Conservation (phyloP, 352 stramenopile genomes). For the Phytopythium montanum region DNA sequence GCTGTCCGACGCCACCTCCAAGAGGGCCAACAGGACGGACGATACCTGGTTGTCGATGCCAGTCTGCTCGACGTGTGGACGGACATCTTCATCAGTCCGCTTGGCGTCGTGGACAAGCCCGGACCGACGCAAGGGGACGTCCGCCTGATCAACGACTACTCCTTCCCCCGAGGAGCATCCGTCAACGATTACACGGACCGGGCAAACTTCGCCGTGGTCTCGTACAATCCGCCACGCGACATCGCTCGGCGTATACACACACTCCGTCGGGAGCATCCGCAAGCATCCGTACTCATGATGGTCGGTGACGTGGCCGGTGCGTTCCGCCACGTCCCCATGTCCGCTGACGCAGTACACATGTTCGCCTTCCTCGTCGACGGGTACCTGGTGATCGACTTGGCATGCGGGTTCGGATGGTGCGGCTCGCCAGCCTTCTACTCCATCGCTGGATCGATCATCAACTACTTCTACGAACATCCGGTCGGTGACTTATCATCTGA, state of each 20-base stretch:
- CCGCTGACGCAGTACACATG: conserved; percentile 18
- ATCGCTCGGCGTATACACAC: conserved; percentile 15
- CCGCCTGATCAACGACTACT: too few relatives aligned
- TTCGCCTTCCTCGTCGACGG: conserved; percentile 17
- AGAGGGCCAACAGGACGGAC: too few relatives aligned
- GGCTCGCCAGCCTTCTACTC: conserved; percentile 22
- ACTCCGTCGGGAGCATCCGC: conserved; percentile 4
- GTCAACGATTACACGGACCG: too few relatives aligned
- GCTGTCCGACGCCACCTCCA: too few relatives aligned
- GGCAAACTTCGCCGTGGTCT: too few relatives aligned
- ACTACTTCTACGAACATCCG: conserved; percentile 7
- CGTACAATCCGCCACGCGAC: conserved; percentile 17
- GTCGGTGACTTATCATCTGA: neutral
- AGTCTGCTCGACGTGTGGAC: too few relatives aligned
- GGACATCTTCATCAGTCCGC: too few relatives aligned
- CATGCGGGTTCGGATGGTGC: conserved; percentile 12
- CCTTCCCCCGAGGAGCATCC: too few relatives aligned
- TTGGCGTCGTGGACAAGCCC: too few relatives aligned
- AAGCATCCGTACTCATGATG: conserved; percentile 14
- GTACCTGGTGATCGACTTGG: conserved; percentile 16
- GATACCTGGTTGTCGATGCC: too few relatives aligned
- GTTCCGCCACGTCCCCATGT: conserved; percentile 24
- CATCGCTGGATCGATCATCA: conserved; percentile 13
- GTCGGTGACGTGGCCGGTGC: conserved; percentile 23
- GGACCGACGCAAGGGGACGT: too few relatives aligned